Evolutionary conservation across 805 yeast genomes (phyloP).

Genomic region (Blastobotrys muscicola): DNA sequence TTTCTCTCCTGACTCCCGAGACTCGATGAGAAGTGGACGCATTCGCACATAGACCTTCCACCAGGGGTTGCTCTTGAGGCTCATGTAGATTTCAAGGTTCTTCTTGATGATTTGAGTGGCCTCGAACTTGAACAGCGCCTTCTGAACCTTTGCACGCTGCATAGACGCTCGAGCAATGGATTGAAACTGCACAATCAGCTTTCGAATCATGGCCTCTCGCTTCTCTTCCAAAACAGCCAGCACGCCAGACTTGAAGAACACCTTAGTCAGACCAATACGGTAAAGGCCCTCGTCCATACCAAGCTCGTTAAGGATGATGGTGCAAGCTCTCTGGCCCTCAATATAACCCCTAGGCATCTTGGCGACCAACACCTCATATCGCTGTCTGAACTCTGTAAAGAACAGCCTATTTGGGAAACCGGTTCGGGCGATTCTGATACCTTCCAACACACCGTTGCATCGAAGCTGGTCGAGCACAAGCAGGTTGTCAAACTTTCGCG

Average conservation of each 20-base stretch:
- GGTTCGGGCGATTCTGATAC: conserved; percentile 91
- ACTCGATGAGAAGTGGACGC: conserved; percentile 65
- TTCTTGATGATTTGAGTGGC: conserved; percentile 62
- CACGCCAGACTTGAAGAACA: conserved; percentile 70
- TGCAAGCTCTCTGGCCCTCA: conserved; percentile 59
- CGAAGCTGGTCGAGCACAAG: conserved; percentile 82
- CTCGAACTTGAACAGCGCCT: conserved; percentile 47
- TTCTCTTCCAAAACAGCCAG: conserved; percentile 67
- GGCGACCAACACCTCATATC: conserved; percentile 63
- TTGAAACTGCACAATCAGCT: conserved; percentile 52
- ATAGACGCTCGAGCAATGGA: conserved; percentile 55
- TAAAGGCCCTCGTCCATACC: conserved; percentile 49
- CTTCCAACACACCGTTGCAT: conserved; percentile 97
- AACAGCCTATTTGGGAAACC: conserved; percentile 92
- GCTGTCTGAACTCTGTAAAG: conserved; percentile 65
- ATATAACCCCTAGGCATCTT: conserved; percentile 33
- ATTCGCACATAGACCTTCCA: conserved; percentile 58
- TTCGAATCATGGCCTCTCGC: conserved; percentile 55
- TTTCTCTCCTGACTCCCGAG: conserved; percentile 49
- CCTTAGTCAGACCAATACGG: conserved; percentile 61
- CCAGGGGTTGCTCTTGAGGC: conserved; percentile 59
- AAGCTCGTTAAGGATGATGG: conserved; percentile 53
- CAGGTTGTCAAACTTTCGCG: conserved; percentile 61
- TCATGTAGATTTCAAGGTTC: conserved; percentile 46
- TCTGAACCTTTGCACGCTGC: conserved; percentile 40